A percentile compares a stretch with the other conserved stretches of the same genome.
These are phyloP conservation scores for Fusarium sp. DNA, from an alignment of 2,329 filamentous ascomycete species.

Conservation along the genomic window DNA sequence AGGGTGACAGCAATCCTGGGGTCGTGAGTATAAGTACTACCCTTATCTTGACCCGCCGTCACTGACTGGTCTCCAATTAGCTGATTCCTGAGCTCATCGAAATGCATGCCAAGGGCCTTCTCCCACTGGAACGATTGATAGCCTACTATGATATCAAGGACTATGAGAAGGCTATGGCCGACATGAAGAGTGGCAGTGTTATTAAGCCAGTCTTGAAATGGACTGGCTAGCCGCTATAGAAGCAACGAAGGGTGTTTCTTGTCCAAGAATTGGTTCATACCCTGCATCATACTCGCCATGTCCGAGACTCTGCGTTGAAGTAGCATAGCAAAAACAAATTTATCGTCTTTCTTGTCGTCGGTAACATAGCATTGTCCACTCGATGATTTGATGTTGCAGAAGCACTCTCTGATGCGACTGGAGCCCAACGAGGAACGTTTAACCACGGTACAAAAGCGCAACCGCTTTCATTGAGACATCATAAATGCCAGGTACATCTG, in stretches of 20 bases:
- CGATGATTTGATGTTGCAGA: too few relatives aligned
- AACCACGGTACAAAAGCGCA: too few relatives aligned
- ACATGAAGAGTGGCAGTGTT: not conserved
- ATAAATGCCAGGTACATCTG: too few relatives aligned
- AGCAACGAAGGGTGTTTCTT: fast-evolving
- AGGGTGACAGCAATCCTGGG: constrained; percentile 19
- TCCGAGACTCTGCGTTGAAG: fast-evolving
- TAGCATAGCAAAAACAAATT: too few relatives aligned
- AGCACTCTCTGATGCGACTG: too few relatives aligned
- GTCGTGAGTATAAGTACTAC: not conserved
- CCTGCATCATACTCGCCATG: fast-evolving
- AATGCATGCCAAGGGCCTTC: not conserved
- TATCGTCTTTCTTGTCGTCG: too few relatives aligned
- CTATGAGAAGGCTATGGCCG: not conserved
- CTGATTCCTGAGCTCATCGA: constrained; percentile 11
- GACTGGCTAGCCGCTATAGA: not conserved
- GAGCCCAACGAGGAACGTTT: too few relatives aligned
- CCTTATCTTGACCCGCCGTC: fast-evolving
- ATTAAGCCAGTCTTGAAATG: constrained; percentile 7
- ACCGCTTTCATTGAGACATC: too few relatives aligned
- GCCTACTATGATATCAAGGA: constrained; percentile 2
- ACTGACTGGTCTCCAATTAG: not conserved
- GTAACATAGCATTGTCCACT: too few relatives aligned
- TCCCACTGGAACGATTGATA: constrained; percentile 9
- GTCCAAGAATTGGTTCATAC: fast-evolving